phyloP scores from a whole-genome alignment of 2,329 filamentous ascomycete species.

The Chalaropsis thielavioides region DNA sequence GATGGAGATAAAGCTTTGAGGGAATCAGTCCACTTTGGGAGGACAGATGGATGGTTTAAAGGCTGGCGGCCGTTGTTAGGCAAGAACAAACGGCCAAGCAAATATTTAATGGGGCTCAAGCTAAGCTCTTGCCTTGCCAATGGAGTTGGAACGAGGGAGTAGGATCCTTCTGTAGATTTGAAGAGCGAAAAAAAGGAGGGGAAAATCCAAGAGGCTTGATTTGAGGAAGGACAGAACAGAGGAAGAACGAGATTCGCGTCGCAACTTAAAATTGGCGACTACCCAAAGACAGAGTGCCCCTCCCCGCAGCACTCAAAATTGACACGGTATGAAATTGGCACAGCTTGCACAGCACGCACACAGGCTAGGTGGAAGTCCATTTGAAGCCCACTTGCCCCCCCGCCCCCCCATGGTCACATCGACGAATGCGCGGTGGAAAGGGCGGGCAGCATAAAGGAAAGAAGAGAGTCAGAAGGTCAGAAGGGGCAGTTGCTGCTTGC shows the following conservation, averaged over 20 bases:
- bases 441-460: background rate
- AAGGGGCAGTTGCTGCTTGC: background rate
- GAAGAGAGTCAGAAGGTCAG: no score
- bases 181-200: background rate
- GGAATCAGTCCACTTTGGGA: background rate
- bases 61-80: background rate
- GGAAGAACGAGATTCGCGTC: background rate
- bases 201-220: background rate
- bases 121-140: constrained; percentile 1
- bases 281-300: background rate
- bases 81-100: constrained; percentile 1
- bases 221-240: background rate
- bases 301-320: background rate
- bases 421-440: background rate
- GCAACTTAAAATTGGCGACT: background rate
- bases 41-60: constrained; percentile 3
- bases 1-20: background rate
- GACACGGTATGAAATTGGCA: background rate
- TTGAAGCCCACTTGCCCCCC: no score
- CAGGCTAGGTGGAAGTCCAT: background rate
- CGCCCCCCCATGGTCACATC: background rate
- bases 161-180: background rate
- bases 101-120: constrained; percentile 6
- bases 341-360: background rate
- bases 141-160: constrained; percentile 2